Evolutionary conservation across 192 early-diverging fungal genomes (phyloP), one percentile per base, ranked within the genome.

Genomic region (Backusella psychrophila): DNA sequence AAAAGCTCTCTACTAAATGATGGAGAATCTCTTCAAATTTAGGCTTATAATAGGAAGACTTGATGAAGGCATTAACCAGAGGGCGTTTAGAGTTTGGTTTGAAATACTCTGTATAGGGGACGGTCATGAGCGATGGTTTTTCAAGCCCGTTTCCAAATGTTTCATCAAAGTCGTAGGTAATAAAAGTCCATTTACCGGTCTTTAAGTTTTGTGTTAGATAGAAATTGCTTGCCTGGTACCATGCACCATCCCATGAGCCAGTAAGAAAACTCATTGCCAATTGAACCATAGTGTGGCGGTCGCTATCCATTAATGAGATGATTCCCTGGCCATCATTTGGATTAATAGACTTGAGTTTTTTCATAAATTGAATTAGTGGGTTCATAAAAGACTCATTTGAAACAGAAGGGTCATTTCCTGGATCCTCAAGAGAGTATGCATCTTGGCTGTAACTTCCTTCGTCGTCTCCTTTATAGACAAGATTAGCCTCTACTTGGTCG

Each of bases 81-180:
- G 83, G 66, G 35, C 80, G 83, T 3, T 70, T 29, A 4, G 73
- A 76, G 36, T 78, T 36, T 3, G 78, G 74, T 2, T 69, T 75
- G 56, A 74, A 76, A 19, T 80, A 81, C 46, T 81, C 75, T 17
- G 71, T 44, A 23, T 83, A 82, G 1, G 85, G 73, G 1, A 74
- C 70, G 6, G 39, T 67, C 26, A 65, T 74, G 14, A 85, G 49
- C 6, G 69, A 68, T 17, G 77, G 80, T 59, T 11, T 21, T 1
- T 77, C 53, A 31, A 73, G 79, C 7, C 79, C 82, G 1, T 53
- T 79, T 6, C 85, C 83, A 63, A 84, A 84, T n/a, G 81, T 83
- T 39, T 82, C 81, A 38, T 86, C 85, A 56, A 84, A 86, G 42
- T 84, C 85, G 3, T 78, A 81, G 4, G 85, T 77, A 7, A 86